A percentile compares a stretch with the other conserved stretches of the same genome.
Conservation (phyloP, 257 asterid genomes). For the Schizonepeta tenuifolia region DNA sequence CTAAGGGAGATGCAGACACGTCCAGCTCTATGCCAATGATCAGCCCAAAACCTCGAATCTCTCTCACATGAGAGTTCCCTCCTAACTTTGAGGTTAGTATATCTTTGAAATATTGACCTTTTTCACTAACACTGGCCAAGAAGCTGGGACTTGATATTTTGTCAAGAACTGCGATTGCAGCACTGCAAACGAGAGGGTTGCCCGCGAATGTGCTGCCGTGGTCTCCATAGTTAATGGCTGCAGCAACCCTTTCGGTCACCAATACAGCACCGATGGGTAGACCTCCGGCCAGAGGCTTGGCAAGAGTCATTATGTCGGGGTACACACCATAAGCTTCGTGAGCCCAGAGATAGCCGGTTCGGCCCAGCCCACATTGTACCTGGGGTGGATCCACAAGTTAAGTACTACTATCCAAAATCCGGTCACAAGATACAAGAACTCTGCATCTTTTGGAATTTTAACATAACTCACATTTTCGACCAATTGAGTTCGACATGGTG, state of each 20-base stretch:
- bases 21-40: slow-evolving; percentile 87
- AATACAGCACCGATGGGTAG: slow-evolving; percentile 91
- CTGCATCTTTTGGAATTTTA: neutral
- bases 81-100: slow-evolving; percentile 55
- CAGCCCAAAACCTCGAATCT: slow-evolving; percentile 81
- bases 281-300: slow-evolving; percentile 99
- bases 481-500: neutral
- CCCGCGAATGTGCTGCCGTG: slow-evolving; percentile 99
- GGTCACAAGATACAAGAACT: too few species aligned
- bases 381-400: slow-evolving; percentile 30
- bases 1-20: slow-evolving; percentile 68
- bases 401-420: neutral
- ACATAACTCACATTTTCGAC: neutral
- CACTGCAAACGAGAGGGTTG: slow-evolving; percentile 84
- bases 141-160: slow-evolving; percentile 72
- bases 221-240: slow-evolving; percentile 77
- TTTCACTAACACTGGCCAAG: slow-evolving; percentile 61
- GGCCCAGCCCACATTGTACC: slow-evolving; percentile 98
- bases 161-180: slow-evolving; percentile 73
- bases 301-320: slow-evolving; percentile 95
- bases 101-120: slow-evolving; percentile 70
- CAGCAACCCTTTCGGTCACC: slow-evolving; percentile 68
- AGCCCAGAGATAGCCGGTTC: slow-evolving; percentile 94
- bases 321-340: slow-evolving; percentile 68
- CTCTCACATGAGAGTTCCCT: slow-evolving; percentile 70